Conservation (phyloP, 768 basidiomycete species). For the Boletellus ananas region DNA sequence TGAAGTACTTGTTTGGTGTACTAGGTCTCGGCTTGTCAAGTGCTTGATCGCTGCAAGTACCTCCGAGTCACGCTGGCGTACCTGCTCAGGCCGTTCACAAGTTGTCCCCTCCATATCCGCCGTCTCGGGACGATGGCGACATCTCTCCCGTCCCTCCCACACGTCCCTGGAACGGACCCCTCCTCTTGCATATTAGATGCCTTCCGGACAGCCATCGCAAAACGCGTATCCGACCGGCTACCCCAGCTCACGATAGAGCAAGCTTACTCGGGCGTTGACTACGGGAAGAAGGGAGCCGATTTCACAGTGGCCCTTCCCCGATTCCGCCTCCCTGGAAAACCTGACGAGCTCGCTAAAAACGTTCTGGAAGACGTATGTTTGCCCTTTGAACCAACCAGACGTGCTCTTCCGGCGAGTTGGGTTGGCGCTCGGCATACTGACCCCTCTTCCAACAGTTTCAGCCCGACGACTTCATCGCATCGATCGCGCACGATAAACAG, state of each 20-base stretch:
- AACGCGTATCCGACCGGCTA: slow-evolving; percentile 61
- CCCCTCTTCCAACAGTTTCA: slow-evolving; percentile 55
- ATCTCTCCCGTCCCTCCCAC: slow-evolving; percentile 37
- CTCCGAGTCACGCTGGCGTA: slow-evolving; percentile 2
- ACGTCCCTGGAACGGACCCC: slow-evolving; percentile 53
- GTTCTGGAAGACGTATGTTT: slow-evolving; percentile 67
- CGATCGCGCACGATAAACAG: slow-evolving; percentile 63
- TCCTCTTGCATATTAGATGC: slow-evolving; percentile 65
- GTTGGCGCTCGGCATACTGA: slow-evolving; percentile 1
- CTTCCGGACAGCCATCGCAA: slow-evolving; percentile 79
- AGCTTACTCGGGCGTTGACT: slow-evolving; percentile 82
- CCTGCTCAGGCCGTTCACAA: neutral
- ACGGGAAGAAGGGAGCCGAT: slow-evolving; percentile 91
- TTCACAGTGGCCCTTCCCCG: slow-evolving; percentile 91
- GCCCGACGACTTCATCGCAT: slow-evolving; percentile 74
- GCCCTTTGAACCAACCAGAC: too few species aligned
- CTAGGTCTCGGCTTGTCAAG: too few species aligned
- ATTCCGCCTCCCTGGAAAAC: slow-evolving; percentile 80
- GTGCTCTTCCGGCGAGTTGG: too few species aligned
- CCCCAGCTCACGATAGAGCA: slow-evolving; percentile 66
- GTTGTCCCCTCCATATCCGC: neutral
- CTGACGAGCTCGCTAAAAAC: slow-evolving; percentile 70
- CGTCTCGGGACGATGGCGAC: slow-evolving; percentile 27
- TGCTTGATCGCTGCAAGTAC: too few species aligned
- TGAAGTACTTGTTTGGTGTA: too few species aligned